Percentiles rank a stretch among this genome's conserved stretches.
Evolutionary conservation across 208 protist genomes (phyloP).

Genomic region (Leishmania braziliensis): DNA sequence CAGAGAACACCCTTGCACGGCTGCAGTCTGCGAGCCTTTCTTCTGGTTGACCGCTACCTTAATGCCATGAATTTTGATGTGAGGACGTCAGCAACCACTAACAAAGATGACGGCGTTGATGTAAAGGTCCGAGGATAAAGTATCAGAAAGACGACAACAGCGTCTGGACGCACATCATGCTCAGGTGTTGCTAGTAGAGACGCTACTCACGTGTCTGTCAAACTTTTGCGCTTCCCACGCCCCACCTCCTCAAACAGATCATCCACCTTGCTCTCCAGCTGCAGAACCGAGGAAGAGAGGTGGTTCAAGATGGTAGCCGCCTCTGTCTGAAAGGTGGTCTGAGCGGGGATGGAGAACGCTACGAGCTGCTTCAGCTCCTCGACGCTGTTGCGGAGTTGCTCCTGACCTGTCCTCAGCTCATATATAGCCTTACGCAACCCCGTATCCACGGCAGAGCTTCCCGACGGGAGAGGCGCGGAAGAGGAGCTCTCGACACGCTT

Average conservation of each 20-base stretch:
- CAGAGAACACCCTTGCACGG: not conserved
- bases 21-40: not conserved
- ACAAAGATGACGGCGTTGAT: not conserved
- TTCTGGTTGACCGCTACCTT: not conserved
- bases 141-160: too few species aligned
- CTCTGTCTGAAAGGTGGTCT: slow-evolving; percentile 56
- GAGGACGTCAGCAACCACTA: not conserved
- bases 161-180: not conserved
- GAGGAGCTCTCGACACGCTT: not conserved
- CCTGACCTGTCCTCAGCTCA: slow-evolving; percentile 48
- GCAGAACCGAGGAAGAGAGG: slow-evolving; percentile 68
- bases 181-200: not conserved
- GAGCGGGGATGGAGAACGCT: slow-evolving; percentile 17
- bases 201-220: not conserved
- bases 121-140: not conserved
- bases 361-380: slow-evolving; percentile 61
- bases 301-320: slow-evolving; percentile 74
- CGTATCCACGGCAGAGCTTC: not conserved
- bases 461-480: not conserved
- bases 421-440: slow-evolving; percentile 43
- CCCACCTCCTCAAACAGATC: slow-evolving; percentile 47
- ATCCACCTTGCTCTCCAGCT: slow-evolving; percentile 77
- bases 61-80: not conserved
- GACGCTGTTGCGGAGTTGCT: slow-evolving; percentile 33
- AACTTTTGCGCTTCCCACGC: slow-evolving; percentile 1